phyloP scores from a whole-genome alignment of 352 stramenopile genomes.

The Phytophthora foliorum region DNA sequence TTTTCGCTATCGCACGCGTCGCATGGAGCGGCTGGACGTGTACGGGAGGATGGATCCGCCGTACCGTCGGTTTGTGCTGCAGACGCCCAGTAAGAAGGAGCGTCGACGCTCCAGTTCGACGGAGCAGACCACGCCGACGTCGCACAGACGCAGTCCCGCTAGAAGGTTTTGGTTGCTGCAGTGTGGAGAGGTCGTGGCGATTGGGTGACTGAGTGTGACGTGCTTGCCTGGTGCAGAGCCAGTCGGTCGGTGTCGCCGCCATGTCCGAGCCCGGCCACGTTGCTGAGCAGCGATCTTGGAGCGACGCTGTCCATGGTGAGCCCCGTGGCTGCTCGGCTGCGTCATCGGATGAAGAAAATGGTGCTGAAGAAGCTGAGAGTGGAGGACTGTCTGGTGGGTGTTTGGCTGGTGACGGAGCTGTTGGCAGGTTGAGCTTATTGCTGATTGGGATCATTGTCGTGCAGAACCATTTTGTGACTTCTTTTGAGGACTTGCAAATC shows the following conservation, averaged over 20 bases:
- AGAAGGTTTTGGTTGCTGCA: slow-evolving; percentile 29
- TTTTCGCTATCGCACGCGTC: slow-evolving; percentile 44
- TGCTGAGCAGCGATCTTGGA: slow-evolving; percentile 49
- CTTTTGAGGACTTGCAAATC: slow-evolving; percentile 66
- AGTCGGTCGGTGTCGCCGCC: slow-evolving; percentile 38
- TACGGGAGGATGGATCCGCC: slow-evolving; percentile 35
- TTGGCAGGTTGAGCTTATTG: neutral
- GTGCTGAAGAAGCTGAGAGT: slow-evolving; percentile 43
- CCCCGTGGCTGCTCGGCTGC: slow-evolving; percentile 27
- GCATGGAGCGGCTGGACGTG: slow-evolving; percentile 34
- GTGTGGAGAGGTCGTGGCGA: neutral
- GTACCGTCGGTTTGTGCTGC: slow-evolving; percentile 14
- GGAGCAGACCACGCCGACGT: slow-evolving; percentile 29
- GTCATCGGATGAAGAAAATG: slow-evolving; percentile 27
- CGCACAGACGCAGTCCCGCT: slow-evolving; percentile 11
- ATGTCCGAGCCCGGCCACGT: slow-evolving; percentile 52
- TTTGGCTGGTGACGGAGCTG: slow-evolving; percentile 5
- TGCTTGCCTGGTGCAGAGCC: slow-evolving; percentile 3
- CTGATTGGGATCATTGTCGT: slow-evolving; percentile 1
- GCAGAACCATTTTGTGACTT: slow-evolving; percentile 40
- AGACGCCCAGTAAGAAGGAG: slow-evolving; percentile 23
- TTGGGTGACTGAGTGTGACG: neutral
- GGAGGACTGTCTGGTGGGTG: slow-evolving; percentile 31
- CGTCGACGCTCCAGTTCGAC: slow-evolving; percentile 30
- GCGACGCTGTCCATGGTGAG: slow-evolving; percentile 53